A percentile compares a stretch with the other conserved stretches of the same genome.
Conservation (phyloP, 345 rosid genomes). For the Acer saccharum region DNA sequence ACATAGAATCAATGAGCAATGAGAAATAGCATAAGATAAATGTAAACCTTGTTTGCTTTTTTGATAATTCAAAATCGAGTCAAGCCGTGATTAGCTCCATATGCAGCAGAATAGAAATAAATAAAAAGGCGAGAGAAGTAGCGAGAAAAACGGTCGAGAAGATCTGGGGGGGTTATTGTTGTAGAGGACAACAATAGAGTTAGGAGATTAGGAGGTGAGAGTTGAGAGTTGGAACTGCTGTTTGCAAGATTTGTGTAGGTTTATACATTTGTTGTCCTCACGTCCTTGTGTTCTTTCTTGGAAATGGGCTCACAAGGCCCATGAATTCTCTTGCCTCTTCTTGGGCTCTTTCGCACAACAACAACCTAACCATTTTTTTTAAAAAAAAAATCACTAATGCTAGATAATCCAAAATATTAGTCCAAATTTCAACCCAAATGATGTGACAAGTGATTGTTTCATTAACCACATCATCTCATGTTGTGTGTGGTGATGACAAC, state of each 20-base stretch:
- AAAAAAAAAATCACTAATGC: no score
- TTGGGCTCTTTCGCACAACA: no score
- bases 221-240: neutral
- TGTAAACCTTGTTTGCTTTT: slow-evolving; percentile 6
- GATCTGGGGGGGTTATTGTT: neutral
- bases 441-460: no score
- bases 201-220: slow-evolving; percentile 4
- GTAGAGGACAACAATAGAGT: neutral
- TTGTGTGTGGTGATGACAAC: no score
- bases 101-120: neutral
- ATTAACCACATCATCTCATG: no score
- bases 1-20: neutral
- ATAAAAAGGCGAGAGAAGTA: slow-evolving; percentile 4
- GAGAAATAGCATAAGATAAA: neutral
- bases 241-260: slow-evolving; percentile 2
- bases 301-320: neutral
- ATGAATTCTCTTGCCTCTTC: neutral
- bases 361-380: no score
- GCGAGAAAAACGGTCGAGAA: slow-evolving; percentile 29
- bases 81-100: slow-evolving; percentile 2
- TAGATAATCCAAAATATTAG: no score
- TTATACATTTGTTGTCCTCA: neutral
- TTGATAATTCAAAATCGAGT: neutral
- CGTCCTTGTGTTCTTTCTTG: neutral
- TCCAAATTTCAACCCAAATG: no score